Conservation (phyloP, 140 eudicot species). For the Senecio squalidus region DNA sequence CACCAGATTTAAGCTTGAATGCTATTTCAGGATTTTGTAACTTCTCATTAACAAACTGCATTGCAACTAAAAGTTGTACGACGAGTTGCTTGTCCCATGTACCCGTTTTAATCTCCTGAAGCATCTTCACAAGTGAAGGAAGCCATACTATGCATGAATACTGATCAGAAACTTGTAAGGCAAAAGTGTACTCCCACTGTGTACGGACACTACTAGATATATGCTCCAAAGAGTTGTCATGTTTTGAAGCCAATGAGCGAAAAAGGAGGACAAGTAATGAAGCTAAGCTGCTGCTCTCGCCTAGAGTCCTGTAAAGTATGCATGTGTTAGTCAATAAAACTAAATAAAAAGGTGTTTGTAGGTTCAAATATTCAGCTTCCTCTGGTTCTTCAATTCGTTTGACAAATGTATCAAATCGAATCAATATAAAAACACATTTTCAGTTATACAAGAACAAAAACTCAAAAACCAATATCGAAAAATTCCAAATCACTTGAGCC, state of each 20-base stretch:
- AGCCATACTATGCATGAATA: constrained; percentile 83
- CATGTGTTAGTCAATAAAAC: constrained; percentile 11
- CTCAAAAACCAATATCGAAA: no score
- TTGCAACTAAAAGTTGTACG: constrained; percentile 50
- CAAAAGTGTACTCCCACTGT: constrained; percentile 80
- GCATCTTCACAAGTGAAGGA: constrained; percentile 66
- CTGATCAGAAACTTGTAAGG: constrained; percentile 57
- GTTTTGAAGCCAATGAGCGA: constrained; percentile 58
- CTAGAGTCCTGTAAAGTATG: constrained; percentile 56
- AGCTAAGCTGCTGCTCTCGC: constrained; percentile 68
- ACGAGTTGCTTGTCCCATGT: constrained; percentile 36
- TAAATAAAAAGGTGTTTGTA: not conserved
- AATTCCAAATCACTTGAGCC: no score
- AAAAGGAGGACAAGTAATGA: constrained; percentile 72
- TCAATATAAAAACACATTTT: not conserved
- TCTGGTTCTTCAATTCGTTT: not conserved
- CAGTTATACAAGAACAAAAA: no score
- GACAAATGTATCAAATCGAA: not conserved
- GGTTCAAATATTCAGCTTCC: not conserved
- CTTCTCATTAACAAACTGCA: constrained; percentile 57
- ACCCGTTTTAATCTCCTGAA: constrained; percentile 44
- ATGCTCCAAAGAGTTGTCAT: constrained; percentile 20
- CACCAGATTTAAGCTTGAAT: constrained; percentile 71
- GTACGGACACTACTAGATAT: constrained; percentile 18
- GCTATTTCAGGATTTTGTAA: constrained; percentile 80